A percentile compares a stretch with the other conserved stretches of the same genome.
Conservation (phyloP, 2,329 filamentous ascomycete genomes). For the Ophiosphaerella herpotricha region DNA sequence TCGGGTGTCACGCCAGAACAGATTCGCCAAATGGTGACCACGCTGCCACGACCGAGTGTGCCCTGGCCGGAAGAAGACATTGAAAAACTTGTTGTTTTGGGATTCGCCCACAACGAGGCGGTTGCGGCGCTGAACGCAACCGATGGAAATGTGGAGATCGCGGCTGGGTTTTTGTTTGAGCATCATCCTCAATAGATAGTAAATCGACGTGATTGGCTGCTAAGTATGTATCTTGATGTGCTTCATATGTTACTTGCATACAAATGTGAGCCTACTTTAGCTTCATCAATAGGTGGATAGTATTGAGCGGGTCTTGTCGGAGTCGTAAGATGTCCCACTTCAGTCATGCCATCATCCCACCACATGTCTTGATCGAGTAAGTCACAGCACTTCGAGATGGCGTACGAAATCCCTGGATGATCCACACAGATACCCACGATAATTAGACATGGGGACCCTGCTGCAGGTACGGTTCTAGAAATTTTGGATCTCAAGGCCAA, state of each 20-base stretch:
- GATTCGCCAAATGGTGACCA: conserved; percentile 38
- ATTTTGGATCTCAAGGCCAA: too few species aligned
- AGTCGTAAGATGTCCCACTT: too few species aligned
- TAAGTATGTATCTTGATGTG: too few species aligned
- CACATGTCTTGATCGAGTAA: background rate
- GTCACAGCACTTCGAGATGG: background rate
- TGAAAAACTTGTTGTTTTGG: conserved; percentile 50
- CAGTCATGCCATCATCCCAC: too few species aligned
- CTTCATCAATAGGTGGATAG: too few species aligned
- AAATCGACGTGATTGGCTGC: background rate
- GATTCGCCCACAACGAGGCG: conserved; percentile 53
- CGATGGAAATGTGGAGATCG: conserved; percentile 55
- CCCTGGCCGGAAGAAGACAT: conserved; percentile 51
- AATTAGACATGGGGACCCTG: too few species aligned
- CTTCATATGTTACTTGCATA: too few species aligned
- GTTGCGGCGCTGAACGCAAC: conserved; percentile 54
- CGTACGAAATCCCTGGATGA: too few species aligned
- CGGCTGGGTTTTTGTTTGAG: conserved; percentile 54
- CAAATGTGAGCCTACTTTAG: too few species aligned
- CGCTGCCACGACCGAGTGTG: conserved; percentile 35
- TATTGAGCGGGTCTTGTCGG: too few species aligned
- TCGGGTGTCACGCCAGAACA: conserved; percentile 36
- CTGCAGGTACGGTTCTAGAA: too few species aligned
- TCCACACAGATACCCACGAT: too few species aligned
- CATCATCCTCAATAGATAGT: conserved; percentile 28